These are phyloP conservation scores for Cercospora sp. DNA, from an alignment of 2,329 filamentous ascomycete genomes.

Conservation along the genomic window DNA sequence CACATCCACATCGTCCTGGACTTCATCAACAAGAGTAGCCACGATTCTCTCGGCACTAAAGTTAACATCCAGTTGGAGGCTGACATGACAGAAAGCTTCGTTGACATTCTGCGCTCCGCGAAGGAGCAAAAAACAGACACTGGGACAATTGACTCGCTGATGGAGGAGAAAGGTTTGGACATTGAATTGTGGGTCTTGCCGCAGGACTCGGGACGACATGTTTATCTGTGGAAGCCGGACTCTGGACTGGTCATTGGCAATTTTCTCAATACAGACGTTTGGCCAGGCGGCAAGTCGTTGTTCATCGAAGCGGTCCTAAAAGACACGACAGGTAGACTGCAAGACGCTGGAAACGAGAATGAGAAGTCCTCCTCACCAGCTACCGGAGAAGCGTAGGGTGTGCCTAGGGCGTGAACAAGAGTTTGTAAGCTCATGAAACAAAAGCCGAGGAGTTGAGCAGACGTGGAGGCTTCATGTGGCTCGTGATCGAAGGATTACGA, in stretches of 20 bases:
- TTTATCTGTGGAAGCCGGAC: not conserved
- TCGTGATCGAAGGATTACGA: not conserved
- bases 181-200: not conserved
- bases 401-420: not conserved
- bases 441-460: not conserved
- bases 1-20: not conserved
- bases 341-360: not conserved
- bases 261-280: not conserved
- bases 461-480: not conserved
- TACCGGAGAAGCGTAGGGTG: not conserved
- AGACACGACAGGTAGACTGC: not conserved
- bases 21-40: not conserved
- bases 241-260: not conserved
- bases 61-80: not conserved
- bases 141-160: not conserved
- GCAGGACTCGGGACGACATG: not conserved
- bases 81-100: not conserved
- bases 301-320: not conserved
- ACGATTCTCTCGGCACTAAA: not conserved
- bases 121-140: not conserved
- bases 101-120: not conserved
- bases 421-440: not conserved
- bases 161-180: not conserved
- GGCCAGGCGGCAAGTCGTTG: not conserved
- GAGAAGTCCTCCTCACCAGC: not conserved